Conservation (phyloP, 2,329 filamentous ascomycete species). For the Botrytis fragariae region DNA sequence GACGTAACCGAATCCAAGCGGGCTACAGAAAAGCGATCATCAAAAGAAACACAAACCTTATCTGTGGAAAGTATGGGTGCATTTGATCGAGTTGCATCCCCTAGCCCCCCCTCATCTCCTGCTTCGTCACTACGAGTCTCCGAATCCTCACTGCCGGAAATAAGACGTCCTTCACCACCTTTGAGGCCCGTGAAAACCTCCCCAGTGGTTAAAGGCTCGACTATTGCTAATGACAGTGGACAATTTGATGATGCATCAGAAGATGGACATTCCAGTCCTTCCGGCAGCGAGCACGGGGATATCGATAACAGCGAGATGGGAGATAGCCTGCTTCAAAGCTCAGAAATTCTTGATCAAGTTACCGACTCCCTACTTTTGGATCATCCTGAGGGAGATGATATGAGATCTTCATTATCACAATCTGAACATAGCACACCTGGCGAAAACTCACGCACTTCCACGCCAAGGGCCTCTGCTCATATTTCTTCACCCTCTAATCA, state of each 20-base stretch:
- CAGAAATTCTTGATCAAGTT: slow-evolving; percentile 37
- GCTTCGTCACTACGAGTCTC: slow-evolving; percentile 27
- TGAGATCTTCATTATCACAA: slow-evolving; percentile 29
- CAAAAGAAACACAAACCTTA: slow-evolving; percentile 32
- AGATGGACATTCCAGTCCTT: slow-evolving; percentile 33
- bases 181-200: not conserved
- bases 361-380: slow-evolving; percentile 35
- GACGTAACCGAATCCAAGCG: slow-evolving; percentile 40
- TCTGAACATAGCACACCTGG: not conserved
- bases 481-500: slow-evolving; percentile 33
- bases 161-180: not conserved
- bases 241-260: slow-evolving; percentile 40
- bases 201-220: slow-evolving; percentile 24
- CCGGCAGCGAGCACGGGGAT: slow-evolving; percentile 26
- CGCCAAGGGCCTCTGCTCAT: slow-evolving; percentile 52
- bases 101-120: slow-evolving; percentile 23
- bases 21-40: slow-evolving; percentile 18
- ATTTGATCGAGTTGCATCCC: slow-evolving; percentile 27
- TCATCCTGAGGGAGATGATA: slow-evolving; percentile 34
- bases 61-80: slow-evolving; percentile 40
- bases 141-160: slow-evolving; percentile 24
- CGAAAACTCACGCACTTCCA: slow-evolving; percentile 35
- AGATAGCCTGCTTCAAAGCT: slow-evolving; percentile 35
- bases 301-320: slow-evolving; percentile 27
- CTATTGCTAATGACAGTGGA: slow-evolving; percentile 34